phyloP scores from a whole-genome alignment of 2,329 filamentous ascomycete genomes.

The Calonectria ilicicola region DNA sequence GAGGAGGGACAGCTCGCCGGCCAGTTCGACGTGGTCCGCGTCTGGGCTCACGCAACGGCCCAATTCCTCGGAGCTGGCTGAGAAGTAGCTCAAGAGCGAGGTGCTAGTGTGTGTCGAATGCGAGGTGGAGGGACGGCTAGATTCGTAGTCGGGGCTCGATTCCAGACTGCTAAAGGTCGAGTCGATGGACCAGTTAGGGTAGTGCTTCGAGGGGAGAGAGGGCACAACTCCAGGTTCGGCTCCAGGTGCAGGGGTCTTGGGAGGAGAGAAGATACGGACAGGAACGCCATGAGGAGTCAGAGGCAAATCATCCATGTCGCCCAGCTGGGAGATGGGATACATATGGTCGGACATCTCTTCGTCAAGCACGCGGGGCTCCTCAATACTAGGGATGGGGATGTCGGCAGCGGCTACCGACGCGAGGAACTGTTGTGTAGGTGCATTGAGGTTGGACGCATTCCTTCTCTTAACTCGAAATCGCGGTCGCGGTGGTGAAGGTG shows the following conservation, averaged over 20 bases:
- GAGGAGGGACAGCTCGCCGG: slow-evolving; percentile 37
- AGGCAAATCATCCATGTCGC: slow-evolving; percentile 47
- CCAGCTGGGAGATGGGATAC: slow-evolving; percentile 50
- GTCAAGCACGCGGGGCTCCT: slow-evolving; percentile 62
- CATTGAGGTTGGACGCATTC: slow-evolving; percentile 63
- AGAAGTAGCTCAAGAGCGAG: slow-evolving; percentile 69
- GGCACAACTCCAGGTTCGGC: slow-evolving; percentile 56
- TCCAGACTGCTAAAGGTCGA: slow-evolving; percentile 68
- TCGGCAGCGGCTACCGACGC: slow-evolving; percentile 75
- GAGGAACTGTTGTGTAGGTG: slow-evolving; percentile 75
- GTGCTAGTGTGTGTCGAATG: slow-evolving; percentile 70
- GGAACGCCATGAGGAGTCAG: slow-evolving; percentile 46
- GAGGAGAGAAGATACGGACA: slow-evolving; percentile 63
- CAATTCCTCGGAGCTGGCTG: slow-evolving; percentile 67
- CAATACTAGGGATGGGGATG: slow-evolving; percentile 73
- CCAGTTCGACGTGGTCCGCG: slow-evolving; percentile 42
- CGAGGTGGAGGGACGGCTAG: slow-evolving; percentile 70
- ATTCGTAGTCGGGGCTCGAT: slow-evolving; percentile 70
- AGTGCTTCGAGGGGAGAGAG: slow-evolving; percentile 59
- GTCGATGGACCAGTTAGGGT: slow-evolving; percentile 70
- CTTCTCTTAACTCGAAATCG: slow-evolving; percentile 68
- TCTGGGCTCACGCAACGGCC: slow-evolving; percentile 65
- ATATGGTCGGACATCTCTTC: slow-evolving; percentile 57
- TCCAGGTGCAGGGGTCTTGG: slow-evolving; percentile 69
- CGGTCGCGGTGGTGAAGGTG: slow-evolving; percentile 64